Conservation (phyloP, 2,329 filamentous ascomycete species). For the Colletotrichum destructivum region DNA sequence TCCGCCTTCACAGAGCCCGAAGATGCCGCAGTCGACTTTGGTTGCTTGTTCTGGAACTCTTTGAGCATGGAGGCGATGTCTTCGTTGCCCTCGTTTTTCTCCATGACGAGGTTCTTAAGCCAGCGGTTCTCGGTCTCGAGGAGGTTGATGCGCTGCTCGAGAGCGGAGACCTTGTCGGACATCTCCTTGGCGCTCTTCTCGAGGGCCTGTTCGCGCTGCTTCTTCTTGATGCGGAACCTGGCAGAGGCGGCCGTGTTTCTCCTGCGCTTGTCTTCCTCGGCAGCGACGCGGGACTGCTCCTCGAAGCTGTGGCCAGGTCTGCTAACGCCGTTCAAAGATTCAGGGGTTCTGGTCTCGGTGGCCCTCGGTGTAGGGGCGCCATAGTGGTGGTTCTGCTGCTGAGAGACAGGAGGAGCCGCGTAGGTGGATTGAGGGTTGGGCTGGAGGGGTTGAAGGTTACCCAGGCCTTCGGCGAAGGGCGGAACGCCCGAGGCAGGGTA, state of each 20-base stretch:
- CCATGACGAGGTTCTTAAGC: slow-evolving; percentile 84
- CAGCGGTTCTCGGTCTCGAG: slow-evolving; percentile 89
- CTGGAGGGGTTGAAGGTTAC: slow-evolving; percentile 66
- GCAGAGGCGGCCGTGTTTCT: slow-evolving; percentile 91
- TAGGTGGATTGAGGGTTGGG: slow-evolving; percentile 65
- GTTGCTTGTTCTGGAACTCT: slow-evolving; percentile 61
- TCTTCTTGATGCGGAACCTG: slow-evolving; percentile 95
- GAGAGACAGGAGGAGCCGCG: slow-evolving; percentile 53
- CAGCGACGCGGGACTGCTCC: slow-evolving; percentile 79
- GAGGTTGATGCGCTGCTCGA: slow-evolving; percentile 82
- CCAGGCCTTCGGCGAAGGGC: slow-evolving; percentile 59
- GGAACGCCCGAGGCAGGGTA: slow-evolving; percentile 53
- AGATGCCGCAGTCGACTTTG: slow-evolving; percentile 15
- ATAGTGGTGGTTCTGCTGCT: slow-evolving; percentile 51
- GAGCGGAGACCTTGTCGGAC: slow-evolving; percentile 80
- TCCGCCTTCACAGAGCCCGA: slow-evolving; percentile 27
- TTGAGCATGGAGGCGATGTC: slow-evolving; percentile 67
- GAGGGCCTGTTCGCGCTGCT: slow-evolving; percentile 90
- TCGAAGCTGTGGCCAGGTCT: slow-evolving; percentile 72
- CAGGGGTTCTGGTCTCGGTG: slow-evolving; percentile 64
- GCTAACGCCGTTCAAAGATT: slow-evolving; percentile 53
- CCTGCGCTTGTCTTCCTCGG: slow-evolving; percentile 91
- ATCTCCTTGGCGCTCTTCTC: slow-evolving; percentile 88
- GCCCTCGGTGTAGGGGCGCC: slow-evolving; percentile 46
- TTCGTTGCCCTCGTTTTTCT: slow-evolving; percentile 80